A percentile compares a stretch with the other conserved stretches of the same genome.
Conservation (phyloP, 495 filamentous ascomycete species). For the Trichodelitschia bisporula region DNA sequence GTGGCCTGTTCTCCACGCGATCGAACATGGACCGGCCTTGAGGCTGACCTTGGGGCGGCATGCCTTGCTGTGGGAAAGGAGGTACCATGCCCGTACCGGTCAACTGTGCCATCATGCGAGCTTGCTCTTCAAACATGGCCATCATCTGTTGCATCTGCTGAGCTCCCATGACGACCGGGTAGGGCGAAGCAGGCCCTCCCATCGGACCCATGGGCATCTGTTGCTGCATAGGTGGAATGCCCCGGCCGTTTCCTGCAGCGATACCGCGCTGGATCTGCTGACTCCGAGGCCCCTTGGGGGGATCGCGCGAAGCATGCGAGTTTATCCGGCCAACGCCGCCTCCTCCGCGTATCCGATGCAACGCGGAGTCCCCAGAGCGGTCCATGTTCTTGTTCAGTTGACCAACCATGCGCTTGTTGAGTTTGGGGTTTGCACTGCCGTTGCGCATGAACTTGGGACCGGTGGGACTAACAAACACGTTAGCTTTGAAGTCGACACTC, state of each 20-base stretch:
- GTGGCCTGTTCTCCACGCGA: slow-evolving; percentile 31
- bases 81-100: slow-evolving; percentile 30
- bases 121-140: slow-evolving; percentile 74
- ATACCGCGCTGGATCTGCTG: slow-evolving; percentile 9
- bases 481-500: too few relatives aligned
- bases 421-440: slow-evolving; percentile 20
- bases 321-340: slow-evolving; percentile 53
- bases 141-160: slow-evolving; percentile 52
- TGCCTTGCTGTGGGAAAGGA: slow-evolving; percentile 23
- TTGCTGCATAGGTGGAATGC: neutral
- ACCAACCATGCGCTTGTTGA: slow-evolving; percentile 59
- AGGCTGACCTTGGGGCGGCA: slow-evolving; percentile 7
- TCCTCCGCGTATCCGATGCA: slow-evolving; percentile 60
- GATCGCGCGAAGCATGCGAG: slow-evolving; percentile 34
- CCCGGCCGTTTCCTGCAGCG: neutral
- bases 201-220: slow-evolving; percentile 2
- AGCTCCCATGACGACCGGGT: slow-evolving; percentile 25
- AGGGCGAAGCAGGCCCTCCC: neutral
- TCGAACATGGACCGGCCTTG: slow-evolving; percentile 53
- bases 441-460: slow-evolving; percentile 91
- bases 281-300: slow-evolving; percentile 44
- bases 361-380: slow-evolving; percentile 38
- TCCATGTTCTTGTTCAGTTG: slow-evolving; percentile 78
- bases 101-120: slow-evolving; percentile 51
- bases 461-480: slow-evolving; percentile 82